Conservation (phyloP, 257 asterid genomes). For the Prunella vulgaris region DNA sequence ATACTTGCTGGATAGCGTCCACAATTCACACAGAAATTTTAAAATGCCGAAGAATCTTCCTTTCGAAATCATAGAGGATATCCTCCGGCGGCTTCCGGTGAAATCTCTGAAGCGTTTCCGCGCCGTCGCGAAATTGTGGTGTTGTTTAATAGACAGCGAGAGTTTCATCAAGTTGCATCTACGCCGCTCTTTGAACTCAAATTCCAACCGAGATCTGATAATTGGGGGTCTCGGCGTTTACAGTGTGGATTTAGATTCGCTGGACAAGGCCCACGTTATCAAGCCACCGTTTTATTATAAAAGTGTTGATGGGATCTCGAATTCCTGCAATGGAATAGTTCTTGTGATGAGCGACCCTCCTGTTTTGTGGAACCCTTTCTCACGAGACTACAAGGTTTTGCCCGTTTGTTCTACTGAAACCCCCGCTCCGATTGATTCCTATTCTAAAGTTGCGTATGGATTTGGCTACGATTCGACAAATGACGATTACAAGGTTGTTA, state of each 20-base stretch:
- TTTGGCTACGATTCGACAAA: conserved; percentile 44
- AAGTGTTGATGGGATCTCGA: conserved; percentile 33
- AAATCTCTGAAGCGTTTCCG: conserved; percentile 43
- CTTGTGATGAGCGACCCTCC: conserved; percentile 43
- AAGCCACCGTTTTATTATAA: conserved; percentile 42
- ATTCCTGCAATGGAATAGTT: conserved; percentile 41
- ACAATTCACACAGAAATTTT: neutral
- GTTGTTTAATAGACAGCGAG: conserved; percentile 30
- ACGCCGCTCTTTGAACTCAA: conserved; percentile 20
- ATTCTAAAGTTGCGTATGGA: conserved; percentile 32
- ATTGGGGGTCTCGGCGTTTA: conserved; percentile 41
- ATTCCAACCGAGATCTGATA: conserved; percentile 28
- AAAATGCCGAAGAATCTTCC: conserved; percentile 31
- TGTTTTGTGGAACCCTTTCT: conserved; percentile 48
- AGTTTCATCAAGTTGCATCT: conserved; percentile 38
- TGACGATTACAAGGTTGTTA: conserved; percentile 55
- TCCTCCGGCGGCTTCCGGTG: conserved; percentile 49
- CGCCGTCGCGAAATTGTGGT: conserved; percentile 36
- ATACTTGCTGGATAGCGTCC: too few relatives aligned
- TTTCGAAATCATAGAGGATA: conserved; percentile 36
- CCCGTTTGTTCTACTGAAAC: conserved; percentile 25
- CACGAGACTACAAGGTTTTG: conserved; percentile 32
- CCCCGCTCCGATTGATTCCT: conserved; percentile 20
- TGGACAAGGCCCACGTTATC: conserved; percentile 25
- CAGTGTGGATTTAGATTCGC: conserved; percentile 26